A percentile compares a stretch with the other conserved stretches of the same genome.
Evolutionary conservation across 2,329 filamentous ascomycete genomes (phyloP).

Genomic region (Colletotrichum salicis): DNA sequence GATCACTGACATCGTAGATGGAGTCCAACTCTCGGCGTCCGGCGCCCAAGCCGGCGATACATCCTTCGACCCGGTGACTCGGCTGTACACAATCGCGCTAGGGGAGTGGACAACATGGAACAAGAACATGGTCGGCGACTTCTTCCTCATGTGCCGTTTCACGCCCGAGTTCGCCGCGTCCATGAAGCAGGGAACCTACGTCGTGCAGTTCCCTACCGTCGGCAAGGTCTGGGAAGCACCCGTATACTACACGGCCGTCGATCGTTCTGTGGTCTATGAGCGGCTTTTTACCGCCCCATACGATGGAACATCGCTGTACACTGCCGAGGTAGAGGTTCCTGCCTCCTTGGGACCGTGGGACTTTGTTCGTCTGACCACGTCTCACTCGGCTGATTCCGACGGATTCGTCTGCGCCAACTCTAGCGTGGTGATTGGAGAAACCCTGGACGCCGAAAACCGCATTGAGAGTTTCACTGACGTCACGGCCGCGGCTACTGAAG

Average conservation of each 20-base stretch:
- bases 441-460: conserved; percentile 18
- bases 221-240: neutral
- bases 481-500: conserved; percentile 1
- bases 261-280: conserved; percentile 22
- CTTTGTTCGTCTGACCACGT: conserved; percentile 17
- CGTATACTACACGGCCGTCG: conserved; percentile 24
- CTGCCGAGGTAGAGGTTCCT: conserved; percentile 20
- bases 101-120: conserved; percentile 30
- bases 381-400: conserved; percentile 12
- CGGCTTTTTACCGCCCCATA: conserved; percentile 2
- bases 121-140: conserved; percentile 32
- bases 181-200: conserved; percentile 28
- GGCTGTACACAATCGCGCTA: conserved; percentile 16
- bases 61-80: conserved; percentile 11
- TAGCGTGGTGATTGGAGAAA: conserved; percentile 18
- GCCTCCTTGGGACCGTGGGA: conserved; percentile 25
- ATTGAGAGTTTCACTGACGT: conserved; percentile 16
- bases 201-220: conserved; percentile 29
- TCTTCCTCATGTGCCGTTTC: conserved; percentile 35
- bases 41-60: conserved; percentile 1
- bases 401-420: conserved; percentile 32
- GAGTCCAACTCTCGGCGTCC: neutral
- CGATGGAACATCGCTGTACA: conserved; percentile 18
- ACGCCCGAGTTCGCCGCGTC: conserved; percentile 6
- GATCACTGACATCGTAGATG: conserved; percentile 23